Evolutionary conservation across 352 stramenopile genomes (phyloP), one percentile per base, ranked within the genome.

Genomic region (Pythium biforme): DNA sequence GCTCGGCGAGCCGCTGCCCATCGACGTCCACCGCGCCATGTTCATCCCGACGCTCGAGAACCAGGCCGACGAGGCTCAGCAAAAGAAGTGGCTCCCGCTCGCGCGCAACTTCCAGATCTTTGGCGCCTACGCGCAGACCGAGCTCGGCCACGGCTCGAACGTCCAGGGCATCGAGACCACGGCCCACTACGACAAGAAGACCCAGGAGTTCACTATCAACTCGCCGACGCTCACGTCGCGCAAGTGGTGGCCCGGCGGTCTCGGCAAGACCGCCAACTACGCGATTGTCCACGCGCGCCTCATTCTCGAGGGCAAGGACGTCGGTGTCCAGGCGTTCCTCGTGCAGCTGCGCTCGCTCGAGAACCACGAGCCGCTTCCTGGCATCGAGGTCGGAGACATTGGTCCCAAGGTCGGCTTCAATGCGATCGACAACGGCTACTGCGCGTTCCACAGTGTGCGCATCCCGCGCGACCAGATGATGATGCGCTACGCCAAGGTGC

Each of bases 191-290:
- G 70, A 98, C 40, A 85, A 87, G 48, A 69, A 81, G 27, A 83
- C 74, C 3, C 83, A 98, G 56, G 91, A 97, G 74, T 99, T 96
- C 66, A 76, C 98, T 20, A 87, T 99, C 52, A 68, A 99, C 75
- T 97, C 92, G 9, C 97, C 97, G 0, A 98, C 94, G 12, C 61
- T 99, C 25, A 98, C 95, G 26, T 89, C 80, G 55, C 79, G 83
- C 60, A 99, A 99, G 73, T 99, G 97, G 84, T 99, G 97, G 97
- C 94, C 94, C 4, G 93, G 92, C 22, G 96, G 88, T 1, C 71
- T 98, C 8, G 94, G 89, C 19, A 87, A 89, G 59, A 97, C 90
- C 0, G 91, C 87, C 22, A 98, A 87, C 63, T 84, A 97, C 68
- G 94, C 94, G 25, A 96, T 98, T 69, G 81, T 98, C 0, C 97